Conservation (phyloP, 2,329 filamentous ascomycete species). For the Aspergillus sergii region DNA sequence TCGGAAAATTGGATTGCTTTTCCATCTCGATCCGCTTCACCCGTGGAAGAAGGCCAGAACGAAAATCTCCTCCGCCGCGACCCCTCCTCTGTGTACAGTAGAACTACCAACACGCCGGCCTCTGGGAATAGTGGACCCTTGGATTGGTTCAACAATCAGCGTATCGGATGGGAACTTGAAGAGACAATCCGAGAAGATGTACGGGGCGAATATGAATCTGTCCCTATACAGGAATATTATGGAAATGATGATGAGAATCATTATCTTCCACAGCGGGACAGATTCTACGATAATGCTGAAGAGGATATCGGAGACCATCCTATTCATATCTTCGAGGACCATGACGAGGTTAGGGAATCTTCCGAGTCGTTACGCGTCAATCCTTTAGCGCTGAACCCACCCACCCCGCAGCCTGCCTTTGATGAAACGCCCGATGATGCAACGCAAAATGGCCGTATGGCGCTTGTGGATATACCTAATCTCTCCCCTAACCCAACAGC, state of each 20-base stretch:
- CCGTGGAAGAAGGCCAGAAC: constrained; percentile 25
- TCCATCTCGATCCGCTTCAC: constrained; percentile 36
- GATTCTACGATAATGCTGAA: constrained; percentile 29
- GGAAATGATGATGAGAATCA: constrained; percentile 34
- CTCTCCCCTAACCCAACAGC: constrained; percentile 31
- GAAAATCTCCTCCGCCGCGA: constrained; percentile 31
- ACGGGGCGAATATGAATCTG: constrained; percentile 41
- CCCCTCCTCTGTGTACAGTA: constrained; percentile 38
- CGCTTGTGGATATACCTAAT: constrained; percentile 38
- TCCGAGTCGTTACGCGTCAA: constrained; percentile 34
- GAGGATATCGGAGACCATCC: constrained; percentile 41
- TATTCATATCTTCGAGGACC: constrained; percentile 37
- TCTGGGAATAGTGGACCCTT: constrained; percentile 31
- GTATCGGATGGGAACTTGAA: constrained; percentile 30
- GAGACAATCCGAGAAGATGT: constrained; percentile 37
- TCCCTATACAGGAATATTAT: constrained; percentile 38
- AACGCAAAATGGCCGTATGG: constrained; percentile 33
- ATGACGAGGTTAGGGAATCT: constrained; percentile 24
- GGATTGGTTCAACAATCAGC: constrained; percentile 39
- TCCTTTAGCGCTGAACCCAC: constrained; percentile 50
- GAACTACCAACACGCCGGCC: constrained; percentile 26
- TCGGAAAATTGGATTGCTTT: constrained; percentile 48
- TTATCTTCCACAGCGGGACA: constrained; percentile 19
- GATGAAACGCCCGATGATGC: constrained; percentile 26
- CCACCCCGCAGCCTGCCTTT: constrained; percentile 41